phyloP scores from a whole-genome alignment of 73 alveolate genomes.

The Paramecium sonneborni region DNA sequence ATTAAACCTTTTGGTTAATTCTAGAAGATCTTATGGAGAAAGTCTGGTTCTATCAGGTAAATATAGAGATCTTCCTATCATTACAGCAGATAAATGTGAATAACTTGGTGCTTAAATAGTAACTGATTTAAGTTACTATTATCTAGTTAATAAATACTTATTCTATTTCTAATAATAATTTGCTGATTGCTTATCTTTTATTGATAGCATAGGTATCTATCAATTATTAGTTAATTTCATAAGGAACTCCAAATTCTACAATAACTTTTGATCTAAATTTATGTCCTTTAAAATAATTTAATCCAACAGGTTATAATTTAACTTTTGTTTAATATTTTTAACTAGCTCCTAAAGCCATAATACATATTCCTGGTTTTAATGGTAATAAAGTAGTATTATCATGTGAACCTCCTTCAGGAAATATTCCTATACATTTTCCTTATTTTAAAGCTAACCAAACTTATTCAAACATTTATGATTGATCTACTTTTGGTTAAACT shows the following conservation, averaged over 20 bases:
- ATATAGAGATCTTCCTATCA: constrained; percentile 85
- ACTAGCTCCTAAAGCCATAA: constrained; percentile 96
- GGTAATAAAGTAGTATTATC: constrained; percentile 91
- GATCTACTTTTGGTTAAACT: constrained; percentile 94
- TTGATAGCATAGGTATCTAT: constrained; percentile 78
- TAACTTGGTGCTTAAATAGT: constrained; percentile 90
- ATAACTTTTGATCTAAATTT: constrained; percentile 91
- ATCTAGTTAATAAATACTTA: neutral
- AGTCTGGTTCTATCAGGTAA: constrained; percentile 80
- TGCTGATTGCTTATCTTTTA: constrained; percentile 85
- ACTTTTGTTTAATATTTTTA: constrained; percentile 84
- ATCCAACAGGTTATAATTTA: constrained; percentile 90
- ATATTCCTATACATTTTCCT: constrained; percentile 92
- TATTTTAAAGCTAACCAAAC: constrained; percentile 81
- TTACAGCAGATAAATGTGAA: constrained; percentile 78
- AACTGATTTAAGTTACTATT: constrained; percentile 82
- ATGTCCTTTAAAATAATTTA: constrained; percentile 91
- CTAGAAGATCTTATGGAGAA: constrained; percentile 74
- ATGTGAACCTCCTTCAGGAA: constrained; percentile 99
- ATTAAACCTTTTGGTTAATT: constrained; percentile 68
- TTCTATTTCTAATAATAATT: constrained; percentile 85
- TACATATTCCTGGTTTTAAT: constrained; percentile 95
- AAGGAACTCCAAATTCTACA: constrained; percentile 93
- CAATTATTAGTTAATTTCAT: constrained; percentile 79
- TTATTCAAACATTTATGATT: constrained; percentile 86